A percentile compares a stretch with the other conserved stretches of the same genome.
Evolutionary conservation across 108 stramenopile species (phyloP).

Genomic region (Skeletonema tropicum): DNA sequence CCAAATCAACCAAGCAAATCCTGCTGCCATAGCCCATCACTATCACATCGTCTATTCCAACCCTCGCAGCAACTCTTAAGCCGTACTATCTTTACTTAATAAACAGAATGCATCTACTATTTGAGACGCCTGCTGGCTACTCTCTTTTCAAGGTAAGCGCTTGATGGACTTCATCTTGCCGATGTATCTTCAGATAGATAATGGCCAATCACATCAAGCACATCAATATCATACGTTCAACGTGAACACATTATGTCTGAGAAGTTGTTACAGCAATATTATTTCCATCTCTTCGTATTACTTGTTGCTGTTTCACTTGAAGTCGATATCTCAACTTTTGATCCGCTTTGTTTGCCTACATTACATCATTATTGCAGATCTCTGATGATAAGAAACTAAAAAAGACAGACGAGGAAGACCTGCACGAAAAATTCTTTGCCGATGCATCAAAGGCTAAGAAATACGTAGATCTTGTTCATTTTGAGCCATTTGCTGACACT

Average conservation of each 20-base stretch:
- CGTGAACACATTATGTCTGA: background rate
- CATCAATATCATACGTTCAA: background rate
- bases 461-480: slow-evolving; percentile 87
- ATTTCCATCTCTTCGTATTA: background rate
- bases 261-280: background rate
- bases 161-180: background rate
- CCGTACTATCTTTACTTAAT: background rate
- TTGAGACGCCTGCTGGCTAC: slow-evolving; percentile 99
- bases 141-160: slow-evolving; percentile 96
- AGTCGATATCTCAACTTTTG: background rate
- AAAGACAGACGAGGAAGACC: slow-evolving; percentile 84
- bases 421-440: slow-evolving; percentile 89
- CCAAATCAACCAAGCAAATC: background rate
- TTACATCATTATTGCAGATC: slow-evolving; percentile 17
- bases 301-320: background rate
- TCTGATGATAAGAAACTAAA: slow-evolving; percentile 90
- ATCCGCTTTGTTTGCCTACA: background rate
- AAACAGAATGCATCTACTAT: slow-evolving; percentile 92
- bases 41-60: background rate
- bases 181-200: background rate
- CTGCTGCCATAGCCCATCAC: no score
- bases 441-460: slow-evolving; percentile 77
- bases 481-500: slow-evolving; percentile 96
- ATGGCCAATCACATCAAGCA: slow-evolving; percentile 8
- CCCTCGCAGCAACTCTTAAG: background rate